A percentile compares a stretch with the other conserved stretches of the same genome.
These are phyloP conservation scores for Claviceps fusiformis DNA, from an alignment of 2,329 filamentous ascomycete genomes.

Conservation along the genomic window DNA sequence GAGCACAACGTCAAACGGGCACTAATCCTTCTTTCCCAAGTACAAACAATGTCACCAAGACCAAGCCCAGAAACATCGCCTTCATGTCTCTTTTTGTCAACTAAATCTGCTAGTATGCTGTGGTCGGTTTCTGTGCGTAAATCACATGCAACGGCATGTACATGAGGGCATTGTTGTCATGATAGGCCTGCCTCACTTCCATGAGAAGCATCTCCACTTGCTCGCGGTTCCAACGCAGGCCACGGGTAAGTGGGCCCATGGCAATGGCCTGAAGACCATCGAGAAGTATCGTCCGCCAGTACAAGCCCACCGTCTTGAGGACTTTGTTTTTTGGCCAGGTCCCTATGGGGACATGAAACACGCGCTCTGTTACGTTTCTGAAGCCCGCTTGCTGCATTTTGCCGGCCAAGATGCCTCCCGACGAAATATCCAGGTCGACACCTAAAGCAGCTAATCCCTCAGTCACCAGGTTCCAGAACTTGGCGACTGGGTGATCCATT, in stretches of 20 bases:
- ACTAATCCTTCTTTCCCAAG: too few species aligned
- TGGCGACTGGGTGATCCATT: conserved; percentile 26
- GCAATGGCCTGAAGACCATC: conserved; percentile 38
- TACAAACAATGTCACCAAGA: too few species aligned
- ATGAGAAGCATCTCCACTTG: conserved; percentile 35
- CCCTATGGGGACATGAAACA: conserved; percentile 40
- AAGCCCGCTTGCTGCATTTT: conserved; percentile 38
- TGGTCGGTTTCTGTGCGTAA: conserved; percentile 36
- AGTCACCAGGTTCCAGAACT: conserved; percentile 33
- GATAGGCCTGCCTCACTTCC: conserved; percentile 33
- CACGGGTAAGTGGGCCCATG: conserved; percentile 36
- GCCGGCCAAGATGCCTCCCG: conserved; percentile 26
- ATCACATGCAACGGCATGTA: conserved; percentile 44
- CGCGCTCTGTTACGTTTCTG: conserved; percentile 33
- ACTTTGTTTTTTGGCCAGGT: conserved; percentile 38
- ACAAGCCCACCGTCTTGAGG: conserved; percentile 36
- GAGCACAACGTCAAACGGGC: too few species aligned
- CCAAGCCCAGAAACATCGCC: not conserved
- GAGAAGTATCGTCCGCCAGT: conserved; percentile 36
- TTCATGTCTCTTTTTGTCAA: not conserved
- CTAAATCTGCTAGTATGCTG: conserved; percentile 1
- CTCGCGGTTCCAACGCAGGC: conserved; percentile 32
- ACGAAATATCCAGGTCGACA: conserved; percentile 31
- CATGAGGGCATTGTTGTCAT: conserved; percentile 29
- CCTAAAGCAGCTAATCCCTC: conserved; percentile 30